Evolutionary conservation across 2,329 filamentous ascomycete genomes (phyloP).

Genomic region (Trichoderma brevicompactum): DNA sequence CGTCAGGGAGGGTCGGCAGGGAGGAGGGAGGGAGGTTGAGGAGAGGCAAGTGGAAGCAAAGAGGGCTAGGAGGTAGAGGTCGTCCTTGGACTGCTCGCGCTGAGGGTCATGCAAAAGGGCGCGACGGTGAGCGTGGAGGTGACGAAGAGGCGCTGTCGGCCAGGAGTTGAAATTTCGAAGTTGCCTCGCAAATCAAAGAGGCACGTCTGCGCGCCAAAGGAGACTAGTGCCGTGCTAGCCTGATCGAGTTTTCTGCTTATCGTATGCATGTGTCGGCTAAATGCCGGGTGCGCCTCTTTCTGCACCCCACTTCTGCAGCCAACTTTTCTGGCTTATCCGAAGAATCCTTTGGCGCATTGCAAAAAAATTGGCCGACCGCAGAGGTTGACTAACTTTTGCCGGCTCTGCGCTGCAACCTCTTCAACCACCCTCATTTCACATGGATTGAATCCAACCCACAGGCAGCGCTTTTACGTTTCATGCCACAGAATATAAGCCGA

Average conservation of each 20-base stretch:
- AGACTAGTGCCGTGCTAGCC: constrained; percentile 45
- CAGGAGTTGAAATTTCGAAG: constrained; percentile 53
- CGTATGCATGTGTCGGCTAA: constrained; percentile 43
- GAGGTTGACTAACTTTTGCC: background rate
- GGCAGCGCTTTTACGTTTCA: background rate
- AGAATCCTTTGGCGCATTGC: constrained; percentile 17
- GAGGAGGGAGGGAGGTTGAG: constrained; percentile 38
- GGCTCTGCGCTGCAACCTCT: constrained; percentile 5
- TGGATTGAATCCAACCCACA: constrained; percentile 5
- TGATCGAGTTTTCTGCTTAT: constrained; percentile 40
- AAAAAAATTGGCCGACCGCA: constrained; percentile 13
- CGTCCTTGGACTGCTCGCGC: constrained; percentile 41
- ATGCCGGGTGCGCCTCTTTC: constrained; percentile 34
- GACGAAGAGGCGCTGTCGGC: constrained; percentile 42
- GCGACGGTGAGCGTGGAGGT: constrained; percentile 40
- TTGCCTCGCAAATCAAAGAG: constrained; percentile 48
- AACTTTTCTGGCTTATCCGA: constrained; percentile 26
- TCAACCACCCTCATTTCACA: background rate
- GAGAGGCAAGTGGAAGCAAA: constrained; percentile 34
- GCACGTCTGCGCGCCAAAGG: constrained; percentile 42
- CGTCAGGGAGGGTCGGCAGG: constrained; percentile 44
- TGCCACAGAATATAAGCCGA: constrained; percentile 36
- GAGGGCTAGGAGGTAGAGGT: constrained; percentile 43
- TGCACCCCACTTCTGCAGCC: constrained; percentile 26
- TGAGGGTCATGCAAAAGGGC: constrained; percentile 44